Percentiles rank a stretch among this genome's conserved stretches.
Conservation (phyloP, 2,329 filamentous ascomycete genomes). For the Trichoderma lentiforme region DNA sequence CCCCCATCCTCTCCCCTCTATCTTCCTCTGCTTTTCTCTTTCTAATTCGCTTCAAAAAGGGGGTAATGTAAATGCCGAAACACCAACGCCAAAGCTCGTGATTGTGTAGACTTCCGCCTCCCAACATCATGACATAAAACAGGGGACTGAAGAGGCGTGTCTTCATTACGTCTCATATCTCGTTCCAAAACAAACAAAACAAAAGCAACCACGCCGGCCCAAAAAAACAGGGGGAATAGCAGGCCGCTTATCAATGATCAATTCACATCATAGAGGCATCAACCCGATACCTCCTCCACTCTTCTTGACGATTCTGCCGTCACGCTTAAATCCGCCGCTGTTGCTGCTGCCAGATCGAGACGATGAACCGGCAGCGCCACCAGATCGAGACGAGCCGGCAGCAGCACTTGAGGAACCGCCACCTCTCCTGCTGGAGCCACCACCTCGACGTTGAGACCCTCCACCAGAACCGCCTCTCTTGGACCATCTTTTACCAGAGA, state of each 20-base stretch:
- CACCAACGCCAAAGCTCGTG: conserved; percentile 10
- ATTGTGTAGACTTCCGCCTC: not conserved
- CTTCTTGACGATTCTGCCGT: conserved; percentile 34
- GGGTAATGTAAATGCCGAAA: conserved; percentile 8
- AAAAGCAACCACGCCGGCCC: not conserved
- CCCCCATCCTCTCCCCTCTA: not conserved
- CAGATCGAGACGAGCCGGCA: conserved; percentile 22
- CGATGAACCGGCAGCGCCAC: not conserved
- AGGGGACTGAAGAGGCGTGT: not conserved
- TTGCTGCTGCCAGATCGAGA: conserved; percentile 23
- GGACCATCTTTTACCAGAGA: conserved; percentile 29
- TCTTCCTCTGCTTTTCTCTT: not conserved
- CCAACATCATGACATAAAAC: not conserved
- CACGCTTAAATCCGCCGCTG: conserved; percentile 25
- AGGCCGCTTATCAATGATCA: not conserved
- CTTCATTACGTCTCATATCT: not conserved
- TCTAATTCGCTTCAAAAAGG: not conserved
- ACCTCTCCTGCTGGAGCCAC: conserved; percentile 29
- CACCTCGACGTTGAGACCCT: conserved; percentile 31
- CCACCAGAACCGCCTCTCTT: conserved; percentile 29
- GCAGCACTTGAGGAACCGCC: conserved; percentile 23
- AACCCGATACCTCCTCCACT: conserved; percentile 35
- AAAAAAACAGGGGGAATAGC: not conserved
- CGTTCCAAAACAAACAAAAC: not conserved
- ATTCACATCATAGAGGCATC: conserved; percentile 36